These are phyloP conservation scores for Cercospora berteroae DNA, from an alignment of 2,329 filamentous ascomycete genomes.

Conservation along the genomic window DNA sequence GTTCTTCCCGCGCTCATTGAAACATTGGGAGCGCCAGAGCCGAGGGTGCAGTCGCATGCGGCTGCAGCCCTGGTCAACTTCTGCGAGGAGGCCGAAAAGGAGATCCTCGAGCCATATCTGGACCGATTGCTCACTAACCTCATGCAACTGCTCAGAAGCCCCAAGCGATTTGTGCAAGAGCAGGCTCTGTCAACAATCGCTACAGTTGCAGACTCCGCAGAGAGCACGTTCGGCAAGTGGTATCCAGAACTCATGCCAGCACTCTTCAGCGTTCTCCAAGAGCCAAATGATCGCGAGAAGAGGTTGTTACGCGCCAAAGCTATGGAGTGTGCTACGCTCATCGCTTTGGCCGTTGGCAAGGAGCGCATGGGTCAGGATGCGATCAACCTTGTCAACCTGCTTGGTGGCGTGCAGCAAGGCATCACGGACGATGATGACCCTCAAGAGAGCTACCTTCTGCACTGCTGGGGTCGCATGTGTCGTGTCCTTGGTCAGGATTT, in stretches of 20 bases:
- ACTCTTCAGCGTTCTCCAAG: slow-evolving; percentile 81
- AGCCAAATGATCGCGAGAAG: slow-evolving; percentile 92
- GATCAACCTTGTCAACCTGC: slow-evolving; percentile 78
- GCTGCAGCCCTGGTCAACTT: slow-evolving; percentile 98
- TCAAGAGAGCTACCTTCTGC: slow-evolving; percentile 93
- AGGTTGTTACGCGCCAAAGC: slow-evolving; percentile 89
- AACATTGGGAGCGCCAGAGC: slow-evolving; percentile 83
- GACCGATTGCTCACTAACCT: slow-evolving; percentile 82
- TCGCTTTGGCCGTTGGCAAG: slow-evolving; percentile 91
- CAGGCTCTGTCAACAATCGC: slow-evolving; percentile 97
- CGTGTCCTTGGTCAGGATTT: slow-evolving; percentile 88
- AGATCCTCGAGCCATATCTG: slow-evolving; percentile 85
- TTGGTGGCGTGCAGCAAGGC: slow-evolving; percentile 80
- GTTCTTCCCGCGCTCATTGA: slow-evolving; percentile 90
- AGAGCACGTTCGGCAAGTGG: slow-evolving; percentile 91
- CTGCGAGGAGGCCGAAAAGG: slow-evolving; percentile 95
- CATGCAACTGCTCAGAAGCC: slow-evolving; percentile 82
- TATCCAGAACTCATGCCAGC: slow-evolving; percentile 96
- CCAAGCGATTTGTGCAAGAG: slow-evolving; percentile 95
- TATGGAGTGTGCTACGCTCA: slow-evolving; percentile 97
- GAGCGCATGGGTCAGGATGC: slow-evolving; percentile 87
- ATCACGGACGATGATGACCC: slow-evolving; percentile 92
- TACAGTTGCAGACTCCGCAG: slow-evolving; percentile 96
- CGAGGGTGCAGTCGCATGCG: slow-evolving; percentile 92
- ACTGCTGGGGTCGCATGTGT: slow-evolving; percentile 99